These are phyloP conservation scores for Aspergillus sp. DNA, from an alignment of 2,329 filamentous ascomycete species.

Conservation along the genomic window DNA sequence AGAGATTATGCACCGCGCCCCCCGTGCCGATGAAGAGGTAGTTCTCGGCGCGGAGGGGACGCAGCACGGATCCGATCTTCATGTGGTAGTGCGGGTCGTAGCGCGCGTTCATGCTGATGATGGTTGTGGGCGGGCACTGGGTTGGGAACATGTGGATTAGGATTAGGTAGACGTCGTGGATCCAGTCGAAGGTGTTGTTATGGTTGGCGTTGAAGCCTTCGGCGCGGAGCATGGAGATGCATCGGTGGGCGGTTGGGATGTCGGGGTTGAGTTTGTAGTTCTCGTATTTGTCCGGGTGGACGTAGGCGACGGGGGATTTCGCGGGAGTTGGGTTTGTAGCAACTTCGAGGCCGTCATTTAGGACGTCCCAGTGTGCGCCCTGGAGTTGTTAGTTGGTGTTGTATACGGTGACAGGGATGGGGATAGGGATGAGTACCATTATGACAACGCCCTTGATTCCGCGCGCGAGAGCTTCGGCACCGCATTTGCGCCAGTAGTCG, in stretches of 20 bases:
- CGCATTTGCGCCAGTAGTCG: conserved; percentile 65
- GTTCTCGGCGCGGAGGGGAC: conserved; percentile 54
- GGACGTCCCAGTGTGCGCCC: conserved; percentile 64
- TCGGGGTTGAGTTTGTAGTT: conserved; percentile 64
- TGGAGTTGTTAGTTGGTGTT: neutral
- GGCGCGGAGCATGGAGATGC: conserved; percentile 50
- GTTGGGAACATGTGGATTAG: conserved; percentile 68
- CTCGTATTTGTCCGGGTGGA: conserved; percentile 64
- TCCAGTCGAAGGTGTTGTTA: conserved; percentile 66
- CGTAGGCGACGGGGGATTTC: conserved; percentile 66
- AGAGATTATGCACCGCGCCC: conserved; percentile 70
- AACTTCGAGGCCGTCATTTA: conserved; percentile 59
- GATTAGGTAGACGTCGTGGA: conserved; percentile 70
- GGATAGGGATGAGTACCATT: conserved; percentile 51
- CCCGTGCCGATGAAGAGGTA: conserved; percentile 62
- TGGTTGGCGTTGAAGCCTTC: conserved; percentile 56
- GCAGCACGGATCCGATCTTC: conserved; percentile 57
- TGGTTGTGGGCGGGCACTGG: conserved; percentile 64
- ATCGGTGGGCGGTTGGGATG: conserved; percentile 51
- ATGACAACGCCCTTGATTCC: conserved; percentile 64
- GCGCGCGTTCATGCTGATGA: conserved; percentile 50
- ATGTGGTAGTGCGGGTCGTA: conserved; percentile 60
- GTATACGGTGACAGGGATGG: no score
- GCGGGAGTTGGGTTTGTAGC: conserved; percentile 59
- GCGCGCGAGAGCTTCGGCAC: conserved; percentile 61